These are phyloP conservation scores for Astragalus membranaceus DNA, from an alignment of 306 rosid genomes.

Conservation along the genomic window DNA sequence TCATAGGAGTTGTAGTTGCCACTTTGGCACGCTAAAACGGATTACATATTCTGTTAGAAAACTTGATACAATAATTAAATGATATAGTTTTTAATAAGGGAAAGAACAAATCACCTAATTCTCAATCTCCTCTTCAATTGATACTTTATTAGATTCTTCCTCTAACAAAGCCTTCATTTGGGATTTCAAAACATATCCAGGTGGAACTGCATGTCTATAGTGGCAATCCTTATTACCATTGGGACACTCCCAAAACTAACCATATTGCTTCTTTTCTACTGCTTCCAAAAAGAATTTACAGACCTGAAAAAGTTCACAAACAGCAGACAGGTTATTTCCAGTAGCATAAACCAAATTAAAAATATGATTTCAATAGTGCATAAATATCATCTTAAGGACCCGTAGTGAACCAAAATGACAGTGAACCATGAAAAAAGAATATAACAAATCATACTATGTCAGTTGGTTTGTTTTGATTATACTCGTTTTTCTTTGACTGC, in stretches of 20 bases:
- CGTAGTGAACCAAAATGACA: too few relatives aligned
- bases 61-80: neutral
- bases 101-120: slow-evolving; percentile 45
- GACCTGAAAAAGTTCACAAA: too few relatives aligned
- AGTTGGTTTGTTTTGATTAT: too few relatives aligned
- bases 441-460: too few relatives aligned
- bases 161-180: too few relatives aligned
- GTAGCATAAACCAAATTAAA: too few relatives aligned
- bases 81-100: neutral
- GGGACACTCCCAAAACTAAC: slow-evolving; percentile 88
- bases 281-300: too few relatives aligned
- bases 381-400: too few relatives aligned
- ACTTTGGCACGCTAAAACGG: slow-evolving; percentile 65
- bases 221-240: slow-evolving; percentile 87
- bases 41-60: slow-evolving; percentile 1
- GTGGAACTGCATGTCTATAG: slow-evolving; percentile 94
- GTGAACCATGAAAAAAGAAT: too few relatives aligned
- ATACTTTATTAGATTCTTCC: slow-evolving; percentile 66
- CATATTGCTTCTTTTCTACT: slow-evolving; percentile 90
- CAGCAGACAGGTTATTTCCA: too few relatives aligned
- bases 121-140: slow-evolving; percentile 86
- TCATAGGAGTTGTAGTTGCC: slow-evolving; percentile 58
- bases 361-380: too few relatives aligned
- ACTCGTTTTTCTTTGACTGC: too few relatives aligned
- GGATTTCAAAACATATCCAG: slow-evolving; percentile 82